Evolutionary conservation across 495 filamentous ascomycete species (phyloP).

Genomic region (Lepidopterella palustris): DNA sequence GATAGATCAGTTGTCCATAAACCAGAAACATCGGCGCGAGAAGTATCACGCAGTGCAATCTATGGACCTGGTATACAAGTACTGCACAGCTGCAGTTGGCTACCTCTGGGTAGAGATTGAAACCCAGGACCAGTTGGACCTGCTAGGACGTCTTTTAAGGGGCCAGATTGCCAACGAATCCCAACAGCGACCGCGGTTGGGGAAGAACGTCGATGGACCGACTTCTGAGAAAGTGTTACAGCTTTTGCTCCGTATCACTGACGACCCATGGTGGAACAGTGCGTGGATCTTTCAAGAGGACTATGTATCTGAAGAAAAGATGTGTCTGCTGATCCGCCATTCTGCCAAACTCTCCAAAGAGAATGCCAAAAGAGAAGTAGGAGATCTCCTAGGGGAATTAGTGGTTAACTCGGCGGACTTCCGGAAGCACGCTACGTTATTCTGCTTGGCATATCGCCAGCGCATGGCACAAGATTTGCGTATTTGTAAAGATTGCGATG

Average conservation of each 20-base stretch:
- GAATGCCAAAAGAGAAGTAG: not conserved
- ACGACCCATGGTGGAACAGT: constrained; percentile 5
- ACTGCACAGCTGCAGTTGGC: constrained; percentile 1
- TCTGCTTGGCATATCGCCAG: not conserved
- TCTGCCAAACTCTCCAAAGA: not conserved
- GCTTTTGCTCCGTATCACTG: constrained; percentile 1
- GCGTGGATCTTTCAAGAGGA: constrained; percentile 9
- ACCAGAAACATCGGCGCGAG: not conserved
- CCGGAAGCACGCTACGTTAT: not conserved
- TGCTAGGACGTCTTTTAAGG: not conserved
- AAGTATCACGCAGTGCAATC: not conserved
- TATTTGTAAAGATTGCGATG: not conserved
- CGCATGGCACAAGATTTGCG: not conserved
- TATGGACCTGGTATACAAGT: constrained; percentile 9
- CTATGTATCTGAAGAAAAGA: constrained; percentile 3
- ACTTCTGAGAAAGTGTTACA: not conserved
- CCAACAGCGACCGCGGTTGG: not conserved
- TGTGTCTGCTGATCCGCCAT: constrained; percentile 8
- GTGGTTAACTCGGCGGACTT: not conserved
- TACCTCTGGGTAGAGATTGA: constrained; percentile 8
- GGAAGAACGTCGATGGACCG: not conserved
- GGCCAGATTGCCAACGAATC: constrained; percentile 1
- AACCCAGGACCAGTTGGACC: constrained; percentile 2
- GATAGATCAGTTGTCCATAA: constrained; percentile 7
- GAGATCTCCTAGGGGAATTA: not conserved